These are phyloP conservation scores for Fusarium compactum DNA, from an alignment of 2,329 filamentous ascomycete species.

Conservation along the genomic window DNA sequence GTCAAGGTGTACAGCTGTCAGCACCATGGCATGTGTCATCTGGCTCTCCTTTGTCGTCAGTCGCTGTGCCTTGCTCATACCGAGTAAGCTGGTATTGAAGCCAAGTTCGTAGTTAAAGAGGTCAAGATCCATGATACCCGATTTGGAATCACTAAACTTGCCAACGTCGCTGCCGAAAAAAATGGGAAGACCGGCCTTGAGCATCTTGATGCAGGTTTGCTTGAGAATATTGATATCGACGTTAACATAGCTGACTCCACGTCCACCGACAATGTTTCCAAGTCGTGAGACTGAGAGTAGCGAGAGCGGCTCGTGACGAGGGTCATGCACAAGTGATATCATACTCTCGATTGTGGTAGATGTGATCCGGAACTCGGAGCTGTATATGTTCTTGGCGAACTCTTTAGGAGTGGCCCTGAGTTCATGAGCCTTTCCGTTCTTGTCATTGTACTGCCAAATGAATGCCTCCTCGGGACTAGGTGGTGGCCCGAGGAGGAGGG, in stretches of 20 bases:
- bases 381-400: slow-evolving; percentile 77
- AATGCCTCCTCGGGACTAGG: slow-evolving; percentile 77
- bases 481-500: slow-evolving; percentile 83
- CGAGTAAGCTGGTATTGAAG: slow-evolving; percentile 81
- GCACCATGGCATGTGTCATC: slow-evolving; percentile 95
- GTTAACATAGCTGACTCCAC: slow-evolving; percentile 84
- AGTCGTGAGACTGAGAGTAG: slow-evolving; percentile 82
- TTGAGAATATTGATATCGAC: slow-evolving; percentile 81
- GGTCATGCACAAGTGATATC: slow-evolving; percentile 88
- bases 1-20: slow-evolving; percentile 86
- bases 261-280: slow-evolving; percentile 83
- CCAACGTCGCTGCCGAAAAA: slow-evolving; percentile 93
- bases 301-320: slow-evolving; percentile 78
- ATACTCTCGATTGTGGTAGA: slow-evolving; percentile 73
- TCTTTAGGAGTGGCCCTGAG: slow-evolving; percentile 74
- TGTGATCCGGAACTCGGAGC: slow-evolving; percentile 68
- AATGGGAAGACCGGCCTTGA: slow-evolving; percentile 80
- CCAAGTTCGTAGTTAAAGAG: slow-evolving; percentile 85
- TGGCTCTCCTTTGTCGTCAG: slow-evolving; percentile 79
- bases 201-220: slow-evolving; percentile 78
- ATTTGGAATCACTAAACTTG: slow-evolving; percentile 76
- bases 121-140: slow-evolving; percentile 83
- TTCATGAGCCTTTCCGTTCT: slow-evolving; percentile 71
- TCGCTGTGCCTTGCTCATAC: slow-evolving; percentile 80
- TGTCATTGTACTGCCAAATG: slow-evolving; percentile 83